Evolutionary conservation across 2,329 filamentous ascomycete genomes (phyloP).

Genomic region (Cordyceps tenuipes): DNA sequence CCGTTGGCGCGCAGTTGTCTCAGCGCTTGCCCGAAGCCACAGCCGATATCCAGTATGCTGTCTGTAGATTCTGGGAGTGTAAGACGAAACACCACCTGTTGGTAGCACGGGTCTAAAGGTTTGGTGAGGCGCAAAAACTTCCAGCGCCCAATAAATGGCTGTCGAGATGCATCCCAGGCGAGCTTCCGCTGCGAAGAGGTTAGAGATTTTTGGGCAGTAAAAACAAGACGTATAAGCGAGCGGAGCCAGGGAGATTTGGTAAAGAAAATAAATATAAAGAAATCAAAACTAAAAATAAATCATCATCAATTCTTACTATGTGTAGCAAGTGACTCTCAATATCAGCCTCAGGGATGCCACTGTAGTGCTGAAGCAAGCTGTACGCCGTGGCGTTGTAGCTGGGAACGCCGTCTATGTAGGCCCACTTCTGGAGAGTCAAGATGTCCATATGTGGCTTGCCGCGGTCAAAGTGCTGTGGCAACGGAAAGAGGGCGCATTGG

Average conservation of each 20-base stretch:
- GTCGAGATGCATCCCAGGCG: constrained; percentile 36
- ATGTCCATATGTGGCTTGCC: constrained; percentile 25
- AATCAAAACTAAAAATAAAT: not conserved
- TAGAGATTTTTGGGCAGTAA: not conserved
- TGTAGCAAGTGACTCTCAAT: constrained; percentile 28
- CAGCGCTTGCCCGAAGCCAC: constrained; percentile 41
- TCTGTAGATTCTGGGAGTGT: constrained; percentile 29
- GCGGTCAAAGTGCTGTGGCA: not conserved
- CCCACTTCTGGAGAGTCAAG: constrained; percentile 27
- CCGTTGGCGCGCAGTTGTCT: constrained; percentile 44
- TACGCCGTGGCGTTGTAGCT: constrained; percentile 28
- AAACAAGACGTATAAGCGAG: not conserved
- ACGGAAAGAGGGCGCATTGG: not conserved
- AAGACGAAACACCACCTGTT: constrained; percentile 33
- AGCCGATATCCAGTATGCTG: constrained; percentile 41
- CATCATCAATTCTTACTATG: constrained; percentile 23
- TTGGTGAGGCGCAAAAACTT: constrained; percentile 39
- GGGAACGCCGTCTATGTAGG: constrained; percentile 29
- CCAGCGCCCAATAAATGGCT: constrained; percentile 41
- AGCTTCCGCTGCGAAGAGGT: constrained; percentile 31
- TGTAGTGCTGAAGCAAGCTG: constrained; percentile 30
- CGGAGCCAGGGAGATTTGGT: no score
- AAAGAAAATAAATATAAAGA: no score
- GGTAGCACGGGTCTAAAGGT: constrained; percentile 33
- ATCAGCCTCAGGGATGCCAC: constrained; percentile 26